phyloP scores from a whole-genome alignment of 108 stramenopile genomes.

The Ochromonas danica region DNA sequence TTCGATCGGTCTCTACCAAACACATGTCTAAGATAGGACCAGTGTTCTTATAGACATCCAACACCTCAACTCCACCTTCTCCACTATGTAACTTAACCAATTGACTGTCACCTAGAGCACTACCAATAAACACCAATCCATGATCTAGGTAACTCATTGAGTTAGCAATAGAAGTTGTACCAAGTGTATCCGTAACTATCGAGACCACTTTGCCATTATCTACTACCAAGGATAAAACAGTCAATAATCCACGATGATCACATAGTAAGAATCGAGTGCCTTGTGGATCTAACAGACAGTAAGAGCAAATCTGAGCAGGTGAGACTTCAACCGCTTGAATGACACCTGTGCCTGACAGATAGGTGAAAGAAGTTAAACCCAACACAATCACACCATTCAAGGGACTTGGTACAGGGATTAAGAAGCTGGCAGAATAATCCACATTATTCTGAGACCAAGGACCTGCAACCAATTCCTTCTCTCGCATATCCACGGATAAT shows the following conservation, averaged over 20 bases:
- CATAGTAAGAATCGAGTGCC: background rate
- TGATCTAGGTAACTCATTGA: constrained; percentile 75
- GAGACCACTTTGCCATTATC: background rate
- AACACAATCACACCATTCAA: constrained; percentile 54
- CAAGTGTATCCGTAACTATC: constrained; percentile 49
- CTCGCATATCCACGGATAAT: constrained; percentile 42
- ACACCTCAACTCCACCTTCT: constrained; percentile 65
- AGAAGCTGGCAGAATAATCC: constrained; percentile 47
- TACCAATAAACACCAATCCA: constrained; percentile 84
- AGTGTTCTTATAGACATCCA: constrained; percentile 87
- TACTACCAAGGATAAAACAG: background rate
- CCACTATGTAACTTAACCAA: constrained; percentile 71
- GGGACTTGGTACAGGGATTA: constrained; percentile 55
- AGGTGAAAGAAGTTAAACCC: constrained; percentile 58
- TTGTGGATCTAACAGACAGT: background rate
- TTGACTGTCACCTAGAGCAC: constrained; percentile 80
- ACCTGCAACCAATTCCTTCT: constrained; percentile 46
- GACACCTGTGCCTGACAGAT: constrained; percentile 36
- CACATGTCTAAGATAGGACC: constrained; percentile 97
- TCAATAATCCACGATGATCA: background rate
- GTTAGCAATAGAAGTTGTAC: constrained; percentile 64
- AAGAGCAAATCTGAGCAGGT: background rate
- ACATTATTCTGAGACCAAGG: constrained; percentile 58
- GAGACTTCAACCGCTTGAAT: constrained; percentile 21
- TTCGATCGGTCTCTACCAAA: constrained; percentile 69